Base-by-base conservation (phyloP, 768 basidiomycete genomes). In the Albatrellus ellisii region DNA sequence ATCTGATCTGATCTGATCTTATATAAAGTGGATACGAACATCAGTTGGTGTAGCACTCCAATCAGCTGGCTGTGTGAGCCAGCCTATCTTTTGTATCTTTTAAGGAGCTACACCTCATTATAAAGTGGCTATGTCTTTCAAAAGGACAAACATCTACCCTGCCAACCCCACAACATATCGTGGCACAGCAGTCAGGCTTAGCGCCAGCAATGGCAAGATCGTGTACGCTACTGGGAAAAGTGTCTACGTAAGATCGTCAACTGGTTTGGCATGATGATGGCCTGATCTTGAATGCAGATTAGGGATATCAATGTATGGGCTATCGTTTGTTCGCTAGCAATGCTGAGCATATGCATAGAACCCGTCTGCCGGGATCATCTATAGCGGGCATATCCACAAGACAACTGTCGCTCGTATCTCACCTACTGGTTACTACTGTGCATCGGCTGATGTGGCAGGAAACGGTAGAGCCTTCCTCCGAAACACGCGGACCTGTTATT, bases 391-490 rank as follows among this genome's bases (percentile, higher is more conserved):
- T 60, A 72, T 79, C 3, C 79, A 89, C 50, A 79, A 79, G 42
- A 72, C 88, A 6, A 91, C 87, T 2, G 86, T 92, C 14, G 92
- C 94, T 11, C 77, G 87, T 27, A 74, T 95, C 52, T 90, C 90
- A 2, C 92, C 91, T 0, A 85, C 88, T 1, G 92, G 94, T 21
- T 95, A 79, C 62, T 98, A 97, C 62, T 90, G 86, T 55, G 92
- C 94, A 4, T 94, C 89, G 24, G 94, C 75, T 18, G 92, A 98
- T 57, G 61, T 71, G 4, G 65, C 67, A 24, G 92, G 92, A 29
- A 85, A 75, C 42, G 89, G 89, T 87, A 48, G 43, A 70, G 45
- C 7, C n/a, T 22, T 18, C 33, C n/a, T 15, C 31, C 35, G 14
- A 24, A 10, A 22, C 26, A 2, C 6, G 27, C 25, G 25, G 29